Evolutionary conservation across 2,329 filamentous ascomycete species (phyloP), one percentile per base, ranked within the genome.

Genomic region (Graphiopsis chlorocephala): DNA sequence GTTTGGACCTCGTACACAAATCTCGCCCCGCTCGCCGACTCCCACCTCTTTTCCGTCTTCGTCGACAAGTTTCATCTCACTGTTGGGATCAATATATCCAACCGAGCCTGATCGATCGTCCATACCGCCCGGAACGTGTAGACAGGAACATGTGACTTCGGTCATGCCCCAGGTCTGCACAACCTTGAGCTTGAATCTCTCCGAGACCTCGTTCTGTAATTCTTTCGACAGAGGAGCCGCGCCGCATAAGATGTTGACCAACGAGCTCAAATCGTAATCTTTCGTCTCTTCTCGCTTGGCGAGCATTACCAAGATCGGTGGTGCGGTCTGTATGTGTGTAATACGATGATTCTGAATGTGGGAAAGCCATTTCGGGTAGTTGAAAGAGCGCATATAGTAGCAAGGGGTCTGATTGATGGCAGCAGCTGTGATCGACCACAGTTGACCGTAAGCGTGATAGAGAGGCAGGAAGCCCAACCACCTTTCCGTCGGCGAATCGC

Each of bases 131-230:
- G 75, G 75, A 8, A 78, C 76, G 59, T 78, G 75, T 8, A 76
- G 65, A 53, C 66, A 72, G 70, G 93, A 88, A 56, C 85, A 86
- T 55, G 84, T 87, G 17, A 92, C 96, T 80, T 98, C 94, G 4
- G 88, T 92, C 7, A 98, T 84, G 0, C 94, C 94, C 74, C 96
- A 98, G 17, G 91, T 93, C 78, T 98, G 94, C 81, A 96, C 97
- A 66, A 97, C 88, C 2, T 89, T 89, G 23, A 96, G 83, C 62
- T 87, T 87, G 65, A 94, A 86, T 7, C 92, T 86, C 20, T 85
- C 78, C 81, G 91, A 91, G 3, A 95, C 86, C 12, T 87, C 85
- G 62, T 92, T 86, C 0, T 94, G 90, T 2, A 98, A 84, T 67
- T 97, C 92, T 33, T 83, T 81, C 0, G 92, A 93, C 47, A 97